These are phyloP conservation scores for Guadua angustifolia DNA, from an alignment of 176 grass and related monocot species.

Conservation along the genomic window DNA sequence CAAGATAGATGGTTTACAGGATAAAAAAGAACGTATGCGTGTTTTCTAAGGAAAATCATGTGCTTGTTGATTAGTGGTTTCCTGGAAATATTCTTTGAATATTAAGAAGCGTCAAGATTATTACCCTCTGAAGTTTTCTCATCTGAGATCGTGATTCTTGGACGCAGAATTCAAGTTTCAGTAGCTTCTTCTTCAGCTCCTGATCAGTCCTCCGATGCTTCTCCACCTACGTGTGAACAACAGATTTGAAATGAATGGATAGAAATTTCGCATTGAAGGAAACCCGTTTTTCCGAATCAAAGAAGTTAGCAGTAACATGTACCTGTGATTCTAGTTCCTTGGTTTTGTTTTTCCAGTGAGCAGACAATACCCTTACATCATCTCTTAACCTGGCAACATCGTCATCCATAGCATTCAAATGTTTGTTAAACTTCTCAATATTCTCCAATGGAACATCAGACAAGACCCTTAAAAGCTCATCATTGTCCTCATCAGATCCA, in stretches of 20 bases:
- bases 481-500: slow-evolving; percentile 29
- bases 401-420: slow-evolving; percentile 51
- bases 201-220: slow-evolving; percentile 48
- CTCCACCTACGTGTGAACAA: slow-evolving; percentile 48
- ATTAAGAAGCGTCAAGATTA: background rate
- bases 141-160: slow-evolving; percentile 55
- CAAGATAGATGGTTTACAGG: background rate
- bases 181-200: slow-evolving; percentile 60
- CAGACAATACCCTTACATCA: slow-evolving; percentile 57
- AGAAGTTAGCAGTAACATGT: background rate
- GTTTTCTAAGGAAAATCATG: background rate
- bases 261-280: background rate
- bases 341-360: slow-evolving; percentile 56
- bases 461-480: slow-evolving; percentile 31
- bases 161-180: slow-evolving; percentile 65
- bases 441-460: slow-evolving; percentile 48
- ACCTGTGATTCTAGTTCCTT: slow-evolving; percentile 62
- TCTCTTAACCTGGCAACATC: slow-evolving; percentile 52
- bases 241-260: background rate
- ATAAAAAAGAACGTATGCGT: background rate
- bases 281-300: background rate
- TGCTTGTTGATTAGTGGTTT: background rate
- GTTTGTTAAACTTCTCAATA: slow-evolving; percentile 43
- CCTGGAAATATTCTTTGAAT: background rate
- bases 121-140: slow-evolving; percentile 60